Conservation (phyloP, 345 rosid genomes). For the Salix purpurea region DNA sequence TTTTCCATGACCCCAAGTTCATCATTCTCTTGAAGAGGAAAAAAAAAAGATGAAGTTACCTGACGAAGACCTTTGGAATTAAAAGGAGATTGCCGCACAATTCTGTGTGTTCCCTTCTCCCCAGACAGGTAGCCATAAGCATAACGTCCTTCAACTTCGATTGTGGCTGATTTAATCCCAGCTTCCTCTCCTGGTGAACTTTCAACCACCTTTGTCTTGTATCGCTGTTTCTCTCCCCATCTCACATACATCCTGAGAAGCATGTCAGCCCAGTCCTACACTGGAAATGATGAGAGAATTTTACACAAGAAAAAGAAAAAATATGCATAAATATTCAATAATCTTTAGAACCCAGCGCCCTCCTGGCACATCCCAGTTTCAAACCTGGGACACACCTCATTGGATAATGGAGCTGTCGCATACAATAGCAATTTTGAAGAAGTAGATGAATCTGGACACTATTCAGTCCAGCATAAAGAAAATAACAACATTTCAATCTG, state of each 20-base stretch:
- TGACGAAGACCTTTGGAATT: slow-evolving; percentile 95
- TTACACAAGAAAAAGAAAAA: slow-evolving; percentile 20
- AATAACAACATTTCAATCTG: neutral
- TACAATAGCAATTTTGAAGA: neutral
- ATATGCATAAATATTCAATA: no score
- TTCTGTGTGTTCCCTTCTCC: slow-evolving; percentile 95
- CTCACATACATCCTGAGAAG: slow-evolving; percentile 92
- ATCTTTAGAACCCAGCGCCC: no score
- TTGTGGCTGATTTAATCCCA: slow-evolving; percentile 83
- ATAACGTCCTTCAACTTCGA: slow-evolving; percentile 87
- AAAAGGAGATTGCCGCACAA: slow-evolving; percentile 95
- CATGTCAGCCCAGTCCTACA: slow-evolving; percentile 99
- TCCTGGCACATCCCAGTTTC: no score
- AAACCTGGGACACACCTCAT: no score
- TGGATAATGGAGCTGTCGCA: no score
- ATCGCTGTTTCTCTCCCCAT: slow-evolving; percentile 95
- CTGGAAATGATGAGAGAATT: slow-evolving; percentile 47
- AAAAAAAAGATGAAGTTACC: slow-evolving; percentile 35
- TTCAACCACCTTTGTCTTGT: slow-evolving; percentile 79
- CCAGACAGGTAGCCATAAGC: slow-evolving; percentile 91
- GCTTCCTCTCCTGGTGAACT: slow-evolving; percentile 94
- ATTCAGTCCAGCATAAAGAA: neutral
- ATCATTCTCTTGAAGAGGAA: neutral
- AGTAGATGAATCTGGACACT: no score
- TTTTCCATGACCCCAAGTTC: neutral